A percentile compares a stretch with the other conserved stretches of the same genome.
Conservation (phyloP, 345 rosid genomes). For the Camelina laxa region DNA sequence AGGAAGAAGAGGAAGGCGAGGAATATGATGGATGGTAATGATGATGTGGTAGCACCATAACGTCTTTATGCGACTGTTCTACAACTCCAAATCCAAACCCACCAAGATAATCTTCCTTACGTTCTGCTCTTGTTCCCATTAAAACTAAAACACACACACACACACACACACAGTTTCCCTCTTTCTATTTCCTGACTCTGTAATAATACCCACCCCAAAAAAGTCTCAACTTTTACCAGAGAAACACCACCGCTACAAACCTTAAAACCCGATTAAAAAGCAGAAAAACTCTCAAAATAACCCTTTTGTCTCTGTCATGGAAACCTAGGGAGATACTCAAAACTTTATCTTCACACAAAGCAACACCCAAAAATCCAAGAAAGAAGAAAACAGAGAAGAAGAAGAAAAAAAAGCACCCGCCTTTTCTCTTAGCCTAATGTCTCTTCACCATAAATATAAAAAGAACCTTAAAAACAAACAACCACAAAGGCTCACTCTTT, state of each 20-base stretch:
- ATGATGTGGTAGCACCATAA: conserved; percentile 45
- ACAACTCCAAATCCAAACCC: conserved; percentile 57
- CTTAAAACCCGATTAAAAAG: not conserved
- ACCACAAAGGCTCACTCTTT: conserved; percentile 18
- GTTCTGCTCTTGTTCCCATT: conserved; percentile 40
- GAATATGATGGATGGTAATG: conserved; percentile 39
- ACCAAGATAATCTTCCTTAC: conserved; percentile 41
- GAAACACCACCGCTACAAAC: conserved; percentile 5
- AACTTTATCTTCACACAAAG: conserved; percentile 27
- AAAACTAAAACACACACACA: conserved; percentile 19
- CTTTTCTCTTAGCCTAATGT: not conserved
- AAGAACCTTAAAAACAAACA: conserved; percentile 15
- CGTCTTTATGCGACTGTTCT: conserved; percentile 41
- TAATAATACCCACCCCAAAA: conserved; percentile 3
- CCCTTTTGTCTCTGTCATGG: conserved; percentile 3
- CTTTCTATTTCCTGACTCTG: not conserved
- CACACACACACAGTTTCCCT: not conserved
- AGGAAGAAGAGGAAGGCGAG: conserved; percentile 36
- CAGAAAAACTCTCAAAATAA: not conserved
- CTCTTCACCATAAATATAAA: not conserved
- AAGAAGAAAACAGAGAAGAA: conserved; percentile 22
- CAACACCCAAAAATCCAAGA: conserved; percentile 26
- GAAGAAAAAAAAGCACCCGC: conserved; percentile 29
- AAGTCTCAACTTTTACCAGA: conserved; percentile 18
- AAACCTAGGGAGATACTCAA: conserved; percentile 13